Base-by-base conservation (phyloP, 1,284 basidiomycete genomes). In the Meira miltonrushii region DNA sequence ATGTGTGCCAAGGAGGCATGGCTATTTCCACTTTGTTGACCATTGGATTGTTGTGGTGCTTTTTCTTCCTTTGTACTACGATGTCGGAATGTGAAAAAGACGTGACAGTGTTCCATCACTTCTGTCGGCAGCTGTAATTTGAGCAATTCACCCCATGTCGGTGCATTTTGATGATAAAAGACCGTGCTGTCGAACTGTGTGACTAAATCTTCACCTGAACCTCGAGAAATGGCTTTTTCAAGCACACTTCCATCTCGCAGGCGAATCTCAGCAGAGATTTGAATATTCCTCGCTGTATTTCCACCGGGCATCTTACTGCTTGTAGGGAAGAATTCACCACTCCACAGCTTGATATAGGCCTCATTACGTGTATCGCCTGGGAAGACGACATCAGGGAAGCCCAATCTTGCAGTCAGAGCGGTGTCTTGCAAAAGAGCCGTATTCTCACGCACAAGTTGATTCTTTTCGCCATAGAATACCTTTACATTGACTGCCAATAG, bases 301-400 rank as follows among this genome's bases (percentile, higher is more conserved):
- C 61, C 61, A 38, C 71, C 71, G 2, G 72, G 60, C 61, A 73
- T 65, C 59, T 70, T 75, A 60, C 55, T 65, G 11, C 69, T 64
- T 8, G 60, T 21, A 17, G 72, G 72, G 47, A 62, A 70, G 57
- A 75, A 75, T 38, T 75, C 71, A 21, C 72, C 72, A 38, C 69
- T 72, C 71, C 72, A 75, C 4, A 75, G 68, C 63, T 79, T 95
- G 81, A 96, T 84, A 79, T 96, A 97, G 8, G 95, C 83, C 71
- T 97, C 93, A 73, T 96, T 96, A 19, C 93, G 86, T n/a, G 85
- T 81, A 65, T 92, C 88, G 8, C 89, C 91, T 0, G 93, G 93
- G 74, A 93, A 92, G 9, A 95, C 92, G 1, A 95, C 92, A 70
- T 97, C 94, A 0, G 93, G 90, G 75, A 98, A 98, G 28, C 92